These are phyloP conservation scores for Elaeagnus macrophylla DNA, from an alignment of 306 rosid genomes.

Conservation along the genomic window DNA sequence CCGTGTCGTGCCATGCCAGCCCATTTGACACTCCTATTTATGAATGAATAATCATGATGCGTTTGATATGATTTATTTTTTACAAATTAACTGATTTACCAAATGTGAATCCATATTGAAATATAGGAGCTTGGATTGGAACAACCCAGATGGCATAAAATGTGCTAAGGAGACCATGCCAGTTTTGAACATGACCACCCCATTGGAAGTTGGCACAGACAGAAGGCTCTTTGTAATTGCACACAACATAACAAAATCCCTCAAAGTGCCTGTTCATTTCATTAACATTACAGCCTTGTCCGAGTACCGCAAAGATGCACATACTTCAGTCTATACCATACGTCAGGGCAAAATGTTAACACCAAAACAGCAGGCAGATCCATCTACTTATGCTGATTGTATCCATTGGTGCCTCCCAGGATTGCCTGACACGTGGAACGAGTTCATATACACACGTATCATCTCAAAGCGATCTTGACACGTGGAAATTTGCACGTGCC, in stretches of 20 bases:
- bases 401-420: slow-evolving; percentile 98
- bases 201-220: slow-evolving; percentile 74
- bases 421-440: slow-evolving; percentile 92
- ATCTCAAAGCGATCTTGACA: slow-evolving; percentile 52
- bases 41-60: not conserved
- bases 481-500: slow-evolving; percentile 4
- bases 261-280: slow-evolving; percentile 55
- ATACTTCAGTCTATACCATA: slow-evolving; percentile 77
- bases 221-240: slow-evolving; percentile 45
- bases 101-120: not conserved
- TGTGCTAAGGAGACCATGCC: slow-evolving; percentile 85
- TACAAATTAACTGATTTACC: not conserved
- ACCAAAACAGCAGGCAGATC: slow-evolving; percentile 73
- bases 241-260: slow-evolving; percentile 34
- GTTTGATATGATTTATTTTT: not conserved
- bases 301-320: slow-evolving; percentile 83
- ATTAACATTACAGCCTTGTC: slow-evolving; percentile 68
- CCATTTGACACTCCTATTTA: no score
- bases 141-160: slow-evolving; percentile 77
- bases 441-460: slow-evolving; percentile 63
- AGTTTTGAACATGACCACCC: slow-evolving; percentile 35
- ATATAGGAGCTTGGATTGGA: slow-evolving; percentile 79
- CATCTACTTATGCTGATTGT: slow-evolving; percentile 73
- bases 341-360: slow-evolving; percentile 74
- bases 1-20: no score